Evolutionary conservation across 1,284 basidiomycete species (phyloP).

Genomic region (Moesziomyces parantarcticus): DNA sequence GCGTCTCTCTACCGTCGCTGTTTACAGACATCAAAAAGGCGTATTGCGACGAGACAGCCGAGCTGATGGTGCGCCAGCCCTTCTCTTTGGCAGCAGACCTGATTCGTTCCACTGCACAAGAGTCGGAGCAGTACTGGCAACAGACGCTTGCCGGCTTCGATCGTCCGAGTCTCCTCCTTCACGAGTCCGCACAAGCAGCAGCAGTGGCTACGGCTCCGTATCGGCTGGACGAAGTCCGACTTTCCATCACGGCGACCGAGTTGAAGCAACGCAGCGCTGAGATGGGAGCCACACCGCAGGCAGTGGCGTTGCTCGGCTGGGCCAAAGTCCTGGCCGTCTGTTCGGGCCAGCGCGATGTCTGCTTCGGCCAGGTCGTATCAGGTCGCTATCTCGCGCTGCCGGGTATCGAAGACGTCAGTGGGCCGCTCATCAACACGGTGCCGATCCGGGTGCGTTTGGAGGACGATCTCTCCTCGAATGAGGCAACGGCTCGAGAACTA

Average conservation of each 20-base stretch:
- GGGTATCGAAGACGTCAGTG: constrained; percentile 21
- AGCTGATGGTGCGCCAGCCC: constrained; percentile 2
- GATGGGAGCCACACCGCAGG: constrained; percentile 10
- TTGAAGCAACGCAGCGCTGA: constrained; percentile 8
- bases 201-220: not conserved
- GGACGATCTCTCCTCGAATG: constrained; percentile 9
- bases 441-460: constrained; percentile 12
- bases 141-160: constrained; percentile 2
- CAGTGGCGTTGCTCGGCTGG: constrained; percentile 12
- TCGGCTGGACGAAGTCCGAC: constrained; percentile 3
- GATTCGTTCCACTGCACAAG: constrained; percentile 2
- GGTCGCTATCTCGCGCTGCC: constrained; percentile 12
- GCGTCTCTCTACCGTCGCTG: constrained; percentile 14
- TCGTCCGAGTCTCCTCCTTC: constrained; percentile 2
- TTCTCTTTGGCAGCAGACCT: constrained; percentile 5
- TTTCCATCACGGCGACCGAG: not conserved
- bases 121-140: constrained; percentile 6
- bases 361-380: constrained; percentile 21
- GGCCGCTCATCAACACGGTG: constrained; percentile 25
- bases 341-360: constrained; percentile 19
- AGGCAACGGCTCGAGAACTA: constrained; percentile 5
- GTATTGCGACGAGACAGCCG: constrained; percentile 1
- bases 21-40: constrained; percentile 10
- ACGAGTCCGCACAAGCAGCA: not conserved
- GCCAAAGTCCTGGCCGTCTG: constrained; percentile 11